Evolutionary conservation across 495 filamentous ascomycete species (phyloP).

Genomic region (Aspergillus ellipticus): DNA sequence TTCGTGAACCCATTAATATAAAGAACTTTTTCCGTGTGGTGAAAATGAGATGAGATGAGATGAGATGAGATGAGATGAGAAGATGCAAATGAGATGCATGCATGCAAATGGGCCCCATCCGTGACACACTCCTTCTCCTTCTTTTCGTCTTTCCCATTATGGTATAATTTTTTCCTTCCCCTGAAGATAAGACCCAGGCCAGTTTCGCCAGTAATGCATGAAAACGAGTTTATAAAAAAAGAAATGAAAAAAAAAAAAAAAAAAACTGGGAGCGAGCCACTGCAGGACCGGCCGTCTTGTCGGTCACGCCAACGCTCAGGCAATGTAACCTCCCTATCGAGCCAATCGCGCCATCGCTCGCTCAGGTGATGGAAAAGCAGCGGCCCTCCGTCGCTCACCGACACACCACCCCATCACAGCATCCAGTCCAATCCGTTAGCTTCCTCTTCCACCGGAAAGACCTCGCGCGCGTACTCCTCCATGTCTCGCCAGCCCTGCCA

Average conservation of each 20-base stretch:
- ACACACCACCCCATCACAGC: slow-evolving; percentile 39
- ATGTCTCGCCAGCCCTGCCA: slow-evolving; percentile 91
- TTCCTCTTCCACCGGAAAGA: slow-evolving; percentile 90
- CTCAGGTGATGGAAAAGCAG: not conserved
- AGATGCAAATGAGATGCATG: too few relatives aligned
- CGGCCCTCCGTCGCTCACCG: slow-evolving; percentile 10
- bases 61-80: not conserved
- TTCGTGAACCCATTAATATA: slow-evolving; percentile 16
- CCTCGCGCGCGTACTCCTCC: slow-evolving; percentile 93
- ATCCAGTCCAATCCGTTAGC: slow-evolving; percentile 94
- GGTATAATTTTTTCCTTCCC: slow-evolving; percentile 4
- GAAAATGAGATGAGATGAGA: not conserved
- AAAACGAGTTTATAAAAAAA: slow-evolving; percentile 11
- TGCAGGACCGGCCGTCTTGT: not conserved
- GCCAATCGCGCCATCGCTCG: slow-evolving; percentile 14
- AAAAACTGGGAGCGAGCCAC: slow-evolving; percentile 1
- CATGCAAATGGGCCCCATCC: not conserved
- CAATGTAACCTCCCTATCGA: slow-evolving; percentile 18
- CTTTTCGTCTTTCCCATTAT: slow-evolving; percentile 5
- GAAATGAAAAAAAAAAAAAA: slow-evolving; percentile 4
- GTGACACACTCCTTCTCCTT: slow-evolving; percentile 2
- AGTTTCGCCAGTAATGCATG: slow-evolving; percentile 32
- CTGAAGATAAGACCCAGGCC: slow-evolving; percentile 34
- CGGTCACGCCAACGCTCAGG: not conserved
- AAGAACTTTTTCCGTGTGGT: slow-evolving; percentile 5